A percentile compares a stretch with the other conserved stretches of the same genome.
phyloP scores from a whole-genome alignment of 2,329 filamentous ascomycete species.

The Thelonectria rubi region DNA sequence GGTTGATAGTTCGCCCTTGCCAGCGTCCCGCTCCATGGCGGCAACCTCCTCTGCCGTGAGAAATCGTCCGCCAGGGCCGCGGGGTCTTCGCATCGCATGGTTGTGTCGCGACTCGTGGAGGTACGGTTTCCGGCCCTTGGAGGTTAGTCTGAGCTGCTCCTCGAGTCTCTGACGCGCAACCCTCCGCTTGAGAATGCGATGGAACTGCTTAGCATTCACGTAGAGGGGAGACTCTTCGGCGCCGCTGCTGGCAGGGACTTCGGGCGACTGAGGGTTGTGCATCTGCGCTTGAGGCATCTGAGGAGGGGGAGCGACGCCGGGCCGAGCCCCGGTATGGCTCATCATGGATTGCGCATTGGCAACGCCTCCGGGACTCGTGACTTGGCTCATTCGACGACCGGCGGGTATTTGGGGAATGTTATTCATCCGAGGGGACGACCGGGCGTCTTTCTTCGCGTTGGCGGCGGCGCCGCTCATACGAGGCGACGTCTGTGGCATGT shows the following conservation, averaged over 20 bases:
- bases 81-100: slow-evolving; percentile 94
- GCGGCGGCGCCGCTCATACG: slow-evolving; percentile 70
- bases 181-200: slow-evolving; percentile 92
- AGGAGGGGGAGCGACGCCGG: slow-evolving; percentile 65
- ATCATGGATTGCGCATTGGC: slow-evolving; percentile 79
- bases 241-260: slow-evolving; percentile 73
- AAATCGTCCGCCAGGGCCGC: slow-evolving; percentile 94
- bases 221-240: slow-evolving; percentile 94
- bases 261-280: slow-evolving; percentile 78
- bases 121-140: slow-evolving; percentile 95
- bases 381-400: slow-evolving; percentile 77
- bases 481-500: slow-evolving; percentile 76
- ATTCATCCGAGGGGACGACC: slow-evolving; percentile 80
- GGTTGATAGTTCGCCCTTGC: slow-evolving; percentile 55
- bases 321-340: slow-evolving; percentile 67
- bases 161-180: slow-evolving; percentile 94
- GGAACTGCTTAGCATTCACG: slow-evolving; percentile 98
- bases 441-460: slow-evolving; percentile 76
- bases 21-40: slow-evolving; percentile 76
- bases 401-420: slow-evolving; percentile 65
- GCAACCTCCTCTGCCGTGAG: slow-evolving; percentile 96
- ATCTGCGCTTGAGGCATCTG: slow-evolving; percentile 71
- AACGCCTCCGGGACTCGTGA: slow-evolving; percentile 77
- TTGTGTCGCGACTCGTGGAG: slow-evolving; percentile 97
- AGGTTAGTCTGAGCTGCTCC: slow-evolving; percentile 89